A percentile compares a stretch with the other conserved stretches of the same genome.
phyloP scores from a whole-genome alignment of 1,139 yeast species.

The Taphrina wiesneri region DNA sequence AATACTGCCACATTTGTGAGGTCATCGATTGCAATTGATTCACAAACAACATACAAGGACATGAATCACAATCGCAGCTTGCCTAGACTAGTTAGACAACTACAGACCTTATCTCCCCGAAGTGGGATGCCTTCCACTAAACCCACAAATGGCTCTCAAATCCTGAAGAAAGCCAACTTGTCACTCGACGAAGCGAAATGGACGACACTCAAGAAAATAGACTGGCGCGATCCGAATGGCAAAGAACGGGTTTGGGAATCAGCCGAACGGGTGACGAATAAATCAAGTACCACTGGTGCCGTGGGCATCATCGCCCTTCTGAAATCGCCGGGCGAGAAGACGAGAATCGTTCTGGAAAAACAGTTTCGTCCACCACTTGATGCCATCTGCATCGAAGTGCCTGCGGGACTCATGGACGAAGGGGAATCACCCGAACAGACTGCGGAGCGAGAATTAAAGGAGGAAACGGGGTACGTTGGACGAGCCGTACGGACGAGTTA shows the following conservation, averaged over 20 bases:
- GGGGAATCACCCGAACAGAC: slow-evolving; percentile 73
- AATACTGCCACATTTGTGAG: background rate
- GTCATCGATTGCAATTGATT: too few relatives aligned
- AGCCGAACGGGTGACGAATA: slow-evolving; percentile 35
- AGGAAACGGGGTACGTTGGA: slow-evolving; percentile 89
- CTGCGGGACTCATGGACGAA: slow-evolving; percentile 92
- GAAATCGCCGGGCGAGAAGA: slow-evolving; percentile 23
- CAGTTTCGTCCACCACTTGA: slow-evolving; percentile 36
- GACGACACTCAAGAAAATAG: slow-evolving; percentile 35
- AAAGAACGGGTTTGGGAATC: slow-evolving; percentile 35
- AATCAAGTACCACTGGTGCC: slow-evolving; percentile 30
- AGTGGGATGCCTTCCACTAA: background rate
- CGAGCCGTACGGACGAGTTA: slow-evolving; percentile 57
- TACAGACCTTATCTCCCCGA: background rate
- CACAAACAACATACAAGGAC: background rate
- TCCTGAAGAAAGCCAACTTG: slow-evolving; percentile 17
- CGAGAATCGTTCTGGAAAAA: slow-evolving; percentile 33
- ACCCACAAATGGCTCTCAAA: slow-evolving; percentile 33
- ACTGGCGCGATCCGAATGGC: slow-evolving; percentile 35
- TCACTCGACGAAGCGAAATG: slow-evolving; percentile 34
- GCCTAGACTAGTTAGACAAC: background rate
- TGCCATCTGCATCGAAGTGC: slow-evolving; percentile 63
- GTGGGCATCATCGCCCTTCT: slow-evolving; percentile 36
- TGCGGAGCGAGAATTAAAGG: slow-evolving; percentile 81
- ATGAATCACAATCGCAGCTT: background rate